Conservation (phyloP, 2,329 filamentous ascomycete genomes). For the Pochonia chlamydosporia region DNA sequence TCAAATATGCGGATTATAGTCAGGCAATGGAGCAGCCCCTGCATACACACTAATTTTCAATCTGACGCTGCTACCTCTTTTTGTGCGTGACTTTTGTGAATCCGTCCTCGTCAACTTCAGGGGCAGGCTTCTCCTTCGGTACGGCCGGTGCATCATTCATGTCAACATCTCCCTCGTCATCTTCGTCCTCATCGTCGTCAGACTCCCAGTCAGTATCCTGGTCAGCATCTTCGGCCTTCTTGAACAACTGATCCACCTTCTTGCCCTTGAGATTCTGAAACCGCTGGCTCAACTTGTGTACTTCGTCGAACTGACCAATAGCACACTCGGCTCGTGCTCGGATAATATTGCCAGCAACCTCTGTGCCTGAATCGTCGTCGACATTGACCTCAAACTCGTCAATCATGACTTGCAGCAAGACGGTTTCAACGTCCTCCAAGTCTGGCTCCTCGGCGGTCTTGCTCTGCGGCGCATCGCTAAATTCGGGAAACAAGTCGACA, state of each 20-base stretch:
- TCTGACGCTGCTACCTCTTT: conserved; percentile 46
- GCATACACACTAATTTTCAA: conserved; percentile 5
- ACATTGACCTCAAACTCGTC: conserved; percentile 94
- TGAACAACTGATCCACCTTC: conserved; percentile 47
- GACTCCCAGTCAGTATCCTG: conserved; percentile 58
- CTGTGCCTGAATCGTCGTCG: conserved; percentile 78
- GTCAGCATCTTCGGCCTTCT: conserved; percentile 48
- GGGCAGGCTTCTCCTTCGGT: conserved; percentile 58
- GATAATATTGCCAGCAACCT: conserved; percentile 69
- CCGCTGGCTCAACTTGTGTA: conserved; percentile 56
- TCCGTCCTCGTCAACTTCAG: conserved; percentile 74
- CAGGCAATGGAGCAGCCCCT: conserved; percentile 1
- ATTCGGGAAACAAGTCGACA: conserved; percentile 71
- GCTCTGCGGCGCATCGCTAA: conserved; percentile 37
- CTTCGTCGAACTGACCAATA: conserved; percentile 59
- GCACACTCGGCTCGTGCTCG: conserved; percentile 58
- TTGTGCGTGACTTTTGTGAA: conserved; percentile 71
- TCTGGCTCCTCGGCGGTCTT: conserved; percentile 50
- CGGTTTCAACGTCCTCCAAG: conserved; percentile 72
- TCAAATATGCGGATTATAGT: conserved; percentile 12
- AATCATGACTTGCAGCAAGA: conserved; percentile 83
- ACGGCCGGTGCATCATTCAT: conserved; percentile 64
- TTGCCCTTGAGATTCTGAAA: conserved; percentile 58
- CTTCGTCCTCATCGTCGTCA: conserved; percentile 55
- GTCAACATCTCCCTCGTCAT: conserved; percentile 52